These are phyloP conservation scores for Aspergillus neotritici DNA, from an alignment of 2,329 filamentous ascomycete species.

Conservation along the genomic window DNA sequence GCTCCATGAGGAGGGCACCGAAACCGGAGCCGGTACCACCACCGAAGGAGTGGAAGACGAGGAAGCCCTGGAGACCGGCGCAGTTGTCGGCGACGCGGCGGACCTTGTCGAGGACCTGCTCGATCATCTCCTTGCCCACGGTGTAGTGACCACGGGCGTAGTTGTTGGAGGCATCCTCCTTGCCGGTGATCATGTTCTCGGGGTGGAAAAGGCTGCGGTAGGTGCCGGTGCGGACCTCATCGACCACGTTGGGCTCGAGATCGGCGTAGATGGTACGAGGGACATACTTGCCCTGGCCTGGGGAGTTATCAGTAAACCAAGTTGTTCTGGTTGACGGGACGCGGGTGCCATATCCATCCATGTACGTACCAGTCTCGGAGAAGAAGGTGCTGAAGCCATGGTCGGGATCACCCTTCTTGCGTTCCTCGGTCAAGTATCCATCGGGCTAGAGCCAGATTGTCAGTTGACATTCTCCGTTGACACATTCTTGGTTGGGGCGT, in stretches of 20 bases:
- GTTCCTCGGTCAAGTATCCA: conserved; percentile 97
- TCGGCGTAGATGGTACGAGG: conserved; percentile 99
- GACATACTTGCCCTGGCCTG: conserved; percentile 97
- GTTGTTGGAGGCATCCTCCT: conserved; percentile 99
- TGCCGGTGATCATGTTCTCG: conserved; percentile 99
- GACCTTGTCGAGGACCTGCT: conserved; percentile 95
- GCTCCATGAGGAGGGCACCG: conserved; percentile 97
- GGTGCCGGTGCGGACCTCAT: conserved; percentile 95
- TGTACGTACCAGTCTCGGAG: conserved; percentile 85
- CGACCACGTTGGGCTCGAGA: conserved; percentile 98
- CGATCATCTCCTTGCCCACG: conserved; percentile 98
- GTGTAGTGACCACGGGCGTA: conserved; percentile 99
- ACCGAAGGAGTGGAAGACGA: conserved; percentile 99
- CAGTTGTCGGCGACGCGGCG: conserved; percentile 97
- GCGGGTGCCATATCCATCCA: not conserved
- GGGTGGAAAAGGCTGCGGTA: conserved; percentile 98
- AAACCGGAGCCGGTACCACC: conserved; percentile 98
- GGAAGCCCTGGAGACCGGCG: conserved; percentile 95
- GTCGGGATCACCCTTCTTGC: conserved; percentile 86
- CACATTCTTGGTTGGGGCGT: not conserved
- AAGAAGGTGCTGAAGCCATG: conserved; percentile 99
- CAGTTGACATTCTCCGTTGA: conserved; percentile 11
- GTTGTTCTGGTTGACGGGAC: conserved; percentile 7
- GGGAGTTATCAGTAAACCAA: not conserved
- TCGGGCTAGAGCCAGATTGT: conserved; percentile 69